Evolutionary conservation across 352 stramenopile genomes (phyloP).

Genomic region (Phytophthora pini): DNA sequence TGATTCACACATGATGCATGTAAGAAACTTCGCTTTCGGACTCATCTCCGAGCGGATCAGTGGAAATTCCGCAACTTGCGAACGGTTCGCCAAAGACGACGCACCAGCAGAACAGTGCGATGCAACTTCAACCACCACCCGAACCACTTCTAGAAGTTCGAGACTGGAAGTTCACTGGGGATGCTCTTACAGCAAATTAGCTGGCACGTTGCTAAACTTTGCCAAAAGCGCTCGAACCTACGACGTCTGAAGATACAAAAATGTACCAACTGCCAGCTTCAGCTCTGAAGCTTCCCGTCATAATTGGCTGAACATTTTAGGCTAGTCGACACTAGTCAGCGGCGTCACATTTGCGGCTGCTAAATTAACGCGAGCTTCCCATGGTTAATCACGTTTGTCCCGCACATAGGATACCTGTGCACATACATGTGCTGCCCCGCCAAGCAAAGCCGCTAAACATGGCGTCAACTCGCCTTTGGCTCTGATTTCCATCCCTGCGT

Average conservation of each 20-base stretch:
- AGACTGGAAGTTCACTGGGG: not conserved
- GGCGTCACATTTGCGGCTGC: not conserved
- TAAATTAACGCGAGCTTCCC: conserved; percentile 10
- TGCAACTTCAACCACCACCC: conserved; percentile 32
- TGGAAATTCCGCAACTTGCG: not conserved
- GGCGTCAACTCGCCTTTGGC: conserved; percentile 10
- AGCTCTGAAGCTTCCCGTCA: conserved; percentile 14
- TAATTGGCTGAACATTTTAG: conserved; percentile 9
- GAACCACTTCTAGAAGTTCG: not conserved
- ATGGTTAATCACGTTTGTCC: conserved; percentile 28
- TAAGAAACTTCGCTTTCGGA: no score
- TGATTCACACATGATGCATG: no score
- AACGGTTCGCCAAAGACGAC: conserved; percentile 21
- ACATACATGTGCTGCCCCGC: not conserved
- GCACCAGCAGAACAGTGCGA: conserved; percentile 8
- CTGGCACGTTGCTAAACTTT: no score
- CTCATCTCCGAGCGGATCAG: no score
- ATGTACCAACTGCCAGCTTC: conserved; percentile 5
- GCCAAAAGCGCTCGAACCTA: no score
- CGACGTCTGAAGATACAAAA: no score
- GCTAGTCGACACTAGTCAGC: conserved; percentile 17
- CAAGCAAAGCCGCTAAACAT: not conserved
- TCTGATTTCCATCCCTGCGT: conserved; percentile 22
- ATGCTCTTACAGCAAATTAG: conserved; percentile 8
- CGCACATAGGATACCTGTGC: conserved; percentile 4